Percentiles rank a stretch among this genome's conserved stretches.
Evolutionary conservation across 345 rosid genomes (phyloP).

Genomic region (Aquilaria sinensis): DNA sequence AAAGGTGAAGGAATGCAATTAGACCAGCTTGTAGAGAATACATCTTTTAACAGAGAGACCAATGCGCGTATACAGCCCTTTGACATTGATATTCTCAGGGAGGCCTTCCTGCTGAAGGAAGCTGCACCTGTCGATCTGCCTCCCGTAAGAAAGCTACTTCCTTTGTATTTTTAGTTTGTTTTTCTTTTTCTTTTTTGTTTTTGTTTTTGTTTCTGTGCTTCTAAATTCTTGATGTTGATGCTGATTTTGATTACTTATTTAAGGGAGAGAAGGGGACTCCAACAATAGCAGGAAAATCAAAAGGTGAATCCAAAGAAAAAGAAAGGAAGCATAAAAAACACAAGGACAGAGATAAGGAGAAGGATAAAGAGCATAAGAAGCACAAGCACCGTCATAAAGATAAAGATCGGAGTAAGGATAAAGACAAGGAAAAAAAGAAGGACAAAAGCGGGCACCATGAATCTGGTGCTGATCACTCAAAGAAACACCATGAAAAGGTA

Average conservation of each 20-base stretch:
- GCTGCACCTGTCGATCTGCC: slow-evolving; percentile 57
- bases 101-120: slow-evolving; percentile 75
- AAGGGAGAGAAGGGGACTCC: slow-evolving; percentile 81
- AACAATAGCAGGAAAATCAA: slow-evolving; percentile 65
- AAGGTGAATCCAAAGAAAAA: slow-evolving; percentile 67
- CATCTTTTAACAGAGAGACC: slow-evolving; percentile 34
- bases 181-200: background rate
- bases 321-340: slow-evolving; percentile 91
- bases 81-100: slow-evolving; percentile 61
- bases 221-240: too few relatives aligned
- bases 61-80: slow-evolving; percentile 55
- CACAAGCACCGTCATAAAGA: slow-evolving; percentile 77
- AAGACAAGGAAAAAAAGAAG: slow-evolving; percentile 77
- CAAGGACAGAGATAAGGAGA: slow-evolving; percentile 79
- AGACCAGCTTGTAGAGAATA: slow-evolving; percentile 59
- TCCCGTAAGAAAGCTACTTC: slow-evolving; percentile 29
- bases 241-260: background rate
- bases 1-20: slow-evolving; percentile 94
- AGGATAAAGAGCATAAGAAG: slow-evolving; percentile 89
- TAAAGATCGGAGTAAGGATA: slow-evolving; percentile 73
- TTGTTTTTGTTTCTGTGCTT: background rate
- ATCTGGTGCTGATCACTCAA: slow-evolving; percentile 67
- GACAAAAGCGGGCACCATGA: slow-evolving; percentile 78
- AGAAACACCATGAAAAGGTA: slow-evolving; percentile 91
- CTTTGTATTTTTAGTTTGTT: too few relatives aligned